Conservation (phyloP, 2,329 filamentous ascomycete genomes). For the Didymella pinodella region DNA sequence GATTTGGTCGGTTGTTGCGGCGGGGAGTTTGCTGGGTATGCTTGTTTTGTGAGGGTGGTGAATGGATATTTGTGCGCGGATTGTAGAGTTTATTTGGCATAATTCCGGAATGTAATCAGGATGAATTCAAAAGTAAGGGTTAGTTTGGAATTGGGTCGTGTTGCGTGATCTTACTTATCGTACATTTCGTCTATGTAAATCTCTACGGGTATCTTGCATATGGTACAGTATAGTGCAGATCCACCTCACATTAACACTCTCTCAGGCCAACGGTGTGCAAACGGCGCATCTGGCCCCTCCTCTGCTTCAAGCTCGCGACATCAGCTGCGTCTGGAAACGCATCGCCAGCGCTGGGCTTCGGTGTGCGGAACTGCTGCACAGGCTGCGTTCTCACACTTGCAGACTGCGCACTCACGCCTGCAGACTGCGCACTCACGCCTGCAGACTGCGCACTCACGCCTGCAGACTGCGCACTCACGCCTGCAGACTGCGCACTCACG, state of each 20-base stretch:
- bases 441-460: too few relatives aligned
- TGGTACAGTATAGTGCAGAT: constrained; percentile 3
- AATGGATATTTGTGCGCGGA: background rate
- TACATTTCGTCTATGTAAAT: background rate
- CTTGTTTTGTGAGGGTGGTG: constrained; percentile 27
- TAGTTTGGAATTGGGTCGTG: background rate
- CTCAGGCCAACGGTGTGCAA: constrained; percentile 40
- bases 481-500: too few relatives aligned
- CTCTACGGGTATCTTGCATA: constrained; percentile 19
- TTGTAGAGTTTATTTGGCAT: background rate
- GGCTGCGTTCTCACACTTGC: constrained; percentile 9
- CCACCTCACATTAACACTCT: background rate
- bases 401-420: background rate
- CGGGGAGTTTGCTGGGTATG: constrained; percentile 40
- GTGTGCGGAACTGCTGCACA: constrained; percentile 28
- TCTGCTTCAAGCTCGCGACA: constrained; percentile 14
- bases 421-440: background rate
- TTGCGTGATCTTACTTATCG: constrained; percentile 7
- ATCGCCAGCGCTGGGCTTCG: constrained; percentile 35
- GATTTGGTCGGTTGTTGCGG: constrained; percentile 32
- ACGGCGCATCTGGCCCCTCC: constrained; percentile 31
- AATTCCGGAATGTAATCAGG: background rate
- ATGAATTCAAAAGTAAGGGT: background rate
- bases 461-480: too few relatives aligned
- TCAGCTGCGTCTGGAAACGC: constrained; percentile 32